A percentile compares a stretch with the other conserved stretches of the same genome.
These are phyloP conservation scores for Diaporthe caulivora DNA, from an alignment of 2,329 filamentous ascomycete genomes.

Conservation along the genomic window DNA sequence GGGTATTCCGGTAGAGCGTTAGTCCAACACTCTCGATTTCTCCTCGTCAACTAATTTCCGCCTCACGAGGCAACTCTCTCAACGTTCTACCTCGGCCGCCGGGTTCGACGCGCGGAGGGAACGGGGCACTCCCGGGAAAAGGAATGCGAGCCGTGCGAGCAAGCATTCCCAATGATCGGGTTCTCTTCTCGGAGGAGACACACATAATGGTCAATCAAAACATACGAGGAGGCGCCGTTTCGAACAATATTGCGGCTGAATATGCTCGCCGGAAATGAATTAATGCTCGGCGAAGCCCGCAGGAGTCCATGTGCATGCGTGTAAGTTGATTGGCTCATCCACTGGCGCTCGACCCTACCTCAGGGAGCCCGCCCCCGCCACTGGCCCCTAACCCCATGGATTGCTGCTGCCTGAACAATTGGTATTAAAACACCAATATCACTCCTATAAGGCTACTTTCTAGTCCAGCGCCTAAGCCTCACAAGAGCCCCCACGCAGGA, in stretches of 20 bases:
- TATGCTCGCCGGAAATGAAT: neutral
- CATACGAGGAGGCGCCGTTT: neutral
- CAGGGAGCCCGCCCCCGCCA: neutral
- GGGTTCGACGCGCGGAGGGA: neutral
- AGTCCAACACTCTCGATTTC: too few relatives aligned
- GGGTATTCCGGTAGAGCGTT: neutral
- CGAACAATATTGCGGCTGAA: neutral
- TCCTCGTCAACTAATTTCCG: neutral
- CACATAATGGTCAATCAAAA: neutral
- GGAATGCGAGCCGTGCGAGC: neutral
- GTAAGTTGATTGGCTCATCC: slow-evolving; percentile 21
- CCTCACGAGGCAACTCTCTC: slow-evolving; percentile 1
- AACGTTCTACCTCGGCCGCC: neutral
- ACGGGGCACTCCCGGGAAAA: neutral
- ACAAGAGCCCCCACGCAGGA: neutral
- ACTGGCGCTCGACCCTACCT: neutral
- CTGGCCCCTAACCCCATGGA: neutral
- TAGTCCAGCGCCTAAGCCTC: neutral
- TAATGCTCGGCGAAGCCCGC: neutral
- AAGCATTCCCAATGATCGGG: neutral
- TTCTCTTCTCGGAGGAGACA: neutral
- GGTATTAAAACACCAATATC: neutral
- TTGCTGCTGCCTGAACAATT: neutral
- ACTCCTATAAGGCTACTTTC: neutral
- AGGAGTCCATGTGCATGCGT: neutral